Conservation (phyloP, 345 rosid species). For the Arabidopsis arenosa region DNA sequence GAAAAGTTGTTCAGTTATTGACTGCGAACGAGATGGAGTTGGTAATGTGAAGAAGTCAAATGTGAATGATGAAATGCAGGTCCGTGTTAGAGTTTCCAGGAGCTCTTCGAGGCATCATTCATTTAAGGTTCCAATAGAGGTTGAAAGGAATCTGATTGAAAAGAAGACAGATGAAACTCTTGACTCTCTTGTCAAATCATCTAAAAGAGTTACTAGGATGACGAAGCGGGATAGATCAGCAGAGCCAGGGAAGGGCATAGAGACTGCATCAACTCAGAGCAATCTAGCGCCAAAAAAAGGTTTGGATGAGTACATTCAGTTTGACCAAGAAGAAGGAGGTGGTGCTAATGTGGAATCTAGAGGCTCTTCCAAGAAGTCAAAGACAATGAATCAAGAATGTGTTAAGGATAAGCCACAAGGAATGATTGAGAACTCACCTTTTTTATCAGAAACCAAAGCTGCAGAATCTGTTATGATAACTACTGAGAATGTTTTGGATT, state of each 20-base stretch:
- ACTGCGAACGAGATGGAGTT: not conserved
- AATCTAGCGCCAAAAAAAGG: not conserved
- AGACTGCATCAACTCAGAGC: not conserved
- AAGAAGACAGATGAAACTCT: slow-evolving; percentile 14
- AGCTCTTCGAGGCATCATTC: slow-evolving; percentile 8
- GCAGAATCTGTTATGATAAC: not conserved
- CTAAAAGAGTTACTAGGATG: too few relatives aligned
- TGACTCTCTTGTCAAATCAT: not conserved
- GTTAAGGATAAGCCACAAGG: not conserved
- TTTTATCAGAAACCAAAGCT: slow-evolving; percentile 8
- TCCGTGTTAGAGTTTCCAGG: slow-evolving; percentile 1
- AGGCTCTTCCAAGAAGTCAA: slow-evolving; percentile 27
- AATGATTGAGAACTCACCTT: slow-evolving; percentile 15
- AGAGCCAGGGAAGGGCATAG: not conserved
- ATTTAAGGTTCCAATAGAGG: slow-evolving; percentile 15
- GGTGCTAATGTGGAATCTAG: not conserved
- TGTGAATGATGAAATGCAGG: slow-evolving; percentile 1
- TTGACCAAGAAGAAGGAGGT: slow-evolving; percentile 16
- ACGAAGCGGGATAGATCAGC: slow-evolving; percentile 28
- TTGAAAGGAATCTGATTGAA: slow-evolving; percentile 26
- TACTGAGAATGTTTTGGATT: slow-evolving; percentile 25
- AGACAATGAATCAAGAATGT: slow-evolving; percentile 1
- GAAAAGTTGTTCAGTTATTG: not conserved
- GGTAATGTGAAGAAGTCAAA: not conserved
- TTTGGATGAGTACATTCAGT: not conserved